A percentile compares a stretch with the other conserved stretches of the same genome.
Conservation (phyloP, 148 eudicot genomes). For the Chenopodium quinoa region DNA sequence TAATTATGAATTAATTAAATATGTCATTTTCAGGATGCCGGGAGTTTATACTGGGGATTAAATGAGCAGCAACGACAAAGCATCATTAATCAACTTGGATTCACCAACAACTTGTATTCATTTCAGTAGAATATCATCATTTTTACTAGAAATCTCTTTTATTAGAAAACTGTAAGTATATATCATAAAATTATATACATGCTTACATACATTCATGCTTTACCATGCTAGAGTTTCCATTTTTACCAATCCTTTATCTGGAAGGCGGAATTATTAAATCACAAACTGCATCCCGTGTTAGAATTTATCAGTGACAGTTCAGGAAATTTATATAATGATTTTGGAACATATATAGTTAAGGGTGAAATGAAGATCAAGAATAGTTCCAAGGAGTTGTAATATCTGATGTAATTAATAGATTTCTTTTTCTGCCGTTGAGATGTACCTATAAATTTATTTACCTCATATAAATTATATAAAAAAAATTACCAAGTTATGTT, state of each 20-base stretch:
- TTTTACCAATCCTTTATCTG: too few relatives aligned
- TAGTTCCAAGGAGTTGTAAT: too few relatives aligned
- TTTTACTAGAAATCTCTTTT: not conserved
- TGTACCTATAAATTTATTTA: too few relatives aligned
- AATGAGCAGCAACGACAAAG: slow-evolving; percentile 30
- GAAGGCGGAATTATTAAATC: too few relatives aligned
- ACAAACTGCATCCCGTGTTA: too few relatives aligned
- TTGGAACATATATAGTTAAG: too few relatives aligned
- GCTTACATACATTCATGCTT: not conserved
- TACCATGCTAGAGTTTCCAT: not conserved
- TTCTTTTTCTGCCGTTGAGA: too few relatives aligned
- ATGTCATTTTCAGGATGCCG: slow-evolving; percentile 36
- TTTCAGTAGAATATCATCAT: slow-evolving; percentile 17
- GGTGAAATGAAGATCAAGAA: too few relatives aligned
- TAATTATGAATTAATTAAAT: not conserved
- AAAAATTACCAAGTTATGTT: not conserved
- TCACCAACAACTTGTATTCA: slow-evolving; percentile 28
- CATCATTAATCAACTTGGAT: slow-evolving; percentile 31
- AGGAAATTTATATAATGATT: too few relatives aligned
- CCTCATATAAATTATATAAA: too few relatives aligned
- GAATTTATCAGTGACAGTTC: too few relatives aligned
- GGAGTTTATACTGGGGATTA: slow-evolving; percentile 32
- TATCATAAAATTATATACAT: not conserved
- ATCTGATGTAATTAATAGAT: too few relatives aligned
- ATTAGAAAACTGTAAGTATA: not conserved